Evolutionary conservation across 805 yeast genomes (phyloP), one percentile per base, ranked within the genome.

Genomic region (Maudiozyma pseudohumilis): DNA sequence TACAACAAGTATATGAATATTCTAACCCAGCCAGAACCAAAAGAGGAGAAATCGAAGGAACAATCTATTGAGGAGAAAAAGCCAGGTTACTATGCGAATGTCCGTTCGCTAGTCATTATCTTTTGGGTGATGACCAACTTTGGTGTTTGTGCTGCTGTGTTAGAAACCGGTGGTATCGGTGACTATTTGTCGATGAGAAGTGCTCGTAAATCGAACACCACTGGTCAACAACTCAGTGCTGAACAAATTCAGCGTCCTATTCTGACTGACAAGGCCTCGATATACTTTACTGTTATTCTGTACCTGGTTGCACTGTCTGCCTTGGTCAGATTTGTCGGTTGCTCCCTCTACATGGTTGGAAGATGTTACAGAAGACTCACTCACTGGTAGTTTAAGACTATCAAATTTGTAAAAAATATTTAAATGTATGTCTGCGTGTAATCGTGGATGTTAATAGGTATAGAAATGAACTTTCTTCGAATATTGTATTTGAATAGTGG

Each of bases 251-350:
- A 44, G 21, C 41, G 42, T n/a, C 50, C 59, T 6, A 45, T 59
- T 11, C 44, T 58, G 26, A 48, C 59, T 3, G 38, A 40, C n/a
- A 69, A 80, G 58, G 69, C 85, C 1, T 69, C 75, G 28, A 63
- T 77, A 6, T 89, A 86, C 56, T 70, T 89, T 58, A 74, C 92
- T 5, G 85, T 89, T 22, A 80, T 89, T 32, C 66, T 89, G 47
- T 89, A 97, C 96, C 64, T 88, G 26, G 97, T 89, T 30, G 96
- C 96, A 4, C 83, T 79, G 20, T 73, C 86, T 69, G 96, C 97
- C 0, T 70, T 79, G 6, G 79, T 85, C 58, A 68, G 96, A 44
- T 80, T 89, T 47, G 35, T 80, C 20, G 96, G 96, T 1, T 75
- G 94, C 47, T 56, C 71, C 2, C 53, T 72, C 28, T 89, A 77